A percentile compares a stretch with the other conserved stretches of the same genome.
Evolutionary conservation across 768 basidiomycete genomes (phyloP).

Genomic region (Termitomyces sp.): DNA sequence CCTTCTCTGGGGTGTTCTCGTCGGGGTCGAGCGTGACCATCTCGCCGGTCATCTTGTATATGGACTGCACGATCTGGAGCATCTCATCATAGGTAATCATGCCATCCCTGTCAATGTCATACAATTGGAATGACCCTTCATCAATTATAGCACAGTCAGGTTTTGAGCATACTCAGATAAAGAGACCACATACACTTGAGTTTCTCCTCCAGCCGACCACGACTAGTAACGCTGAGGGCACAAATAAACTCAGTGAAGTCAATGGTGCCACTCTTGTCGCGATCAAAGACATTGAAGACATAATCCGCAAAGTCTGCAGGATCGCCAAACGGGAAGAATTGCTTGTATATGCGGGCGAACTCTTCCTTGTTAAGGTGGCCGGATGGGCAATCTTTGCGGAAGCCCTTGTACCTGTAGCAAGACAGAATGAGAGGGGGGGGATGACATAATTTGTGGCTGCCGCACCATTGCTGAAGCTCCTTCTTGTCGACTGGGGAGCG

Average conservation of each 20-base stretch:
- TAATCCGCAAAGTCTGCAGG: conserved; percentile 96
- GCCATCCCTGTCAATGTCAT: conserved; percentile 98
- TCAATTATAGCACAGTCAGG: conserved; percentile 16
- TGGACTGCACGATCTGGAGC: conserved; percentile 95
- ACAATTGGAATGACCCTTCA: conserved; percentile 98
- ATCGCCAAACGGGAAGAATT: conserved; percentile 99
- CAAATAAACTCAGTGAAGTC: conserved; percentile 99
- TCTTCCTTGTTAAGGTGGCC: conserved; percentile 95
- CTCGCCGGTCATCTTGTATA: conserved; percentile 99
- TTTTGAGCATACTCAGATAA: conserved; percentile 7
- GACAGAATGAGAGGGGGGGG: conserved; percentile 8
- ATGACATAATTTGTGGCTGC: conserved; percentile 5
- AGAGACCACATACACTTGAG: conserved; percentile 74
- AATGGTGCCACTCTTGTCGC: conserved; percentile 93
- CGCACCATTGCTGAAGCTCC: conserved; percentile 91
- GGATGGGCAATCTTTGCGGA: conserved; percentile 97
- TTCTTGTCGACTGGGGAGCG: conserved; percentile 81
- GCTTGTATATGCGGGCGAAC: conserved; percentile 97
- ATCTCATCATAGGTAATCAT: conserved; percentile 98
- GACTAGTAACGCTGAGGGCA: conserved; percentile 90
- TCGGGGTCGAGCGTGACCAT: conserved; percentile 99
- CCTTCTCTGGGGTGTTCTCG: conserved; percentile 99
- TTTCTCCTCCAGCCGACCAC: conserved; percentile 95
- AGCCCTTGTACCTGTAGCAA: conserved; percentile 89
- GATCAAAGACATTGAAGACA: conserved; percentile 97